These are phyloP conservation scores for Diplosphaera chodatii DNA, from an alignment of 139 green algal genomes.

Conservation along the genomic window DNA sequence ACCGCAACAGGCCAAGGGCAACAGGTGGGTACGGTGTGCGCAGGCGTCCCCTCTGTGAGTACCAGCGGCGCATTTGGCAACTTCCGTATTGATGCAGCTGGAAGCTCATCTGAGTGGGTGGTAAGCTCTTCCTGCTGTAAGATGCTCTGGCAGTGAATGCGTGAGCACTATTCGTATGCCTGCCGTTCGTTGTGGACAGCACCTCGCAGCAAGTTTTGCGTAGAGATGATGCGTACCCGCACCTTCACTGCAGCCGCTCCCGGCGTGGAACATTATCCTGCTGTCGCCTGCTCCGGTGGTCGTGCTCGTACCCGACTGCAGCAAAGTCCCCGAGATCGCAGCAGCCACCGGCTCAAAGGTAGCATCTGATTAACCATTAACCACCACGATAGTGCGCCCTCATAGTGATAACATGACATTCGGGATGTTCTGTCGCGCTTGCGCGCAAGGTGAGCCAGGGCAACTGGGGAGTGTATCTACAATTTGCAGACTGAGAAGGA, in stretches of 20 bases:
- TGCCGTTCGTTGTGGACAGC: too few relatives aligned
- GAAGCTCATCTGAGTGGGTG: conserved; percentile 29
- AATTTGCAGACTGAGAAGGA: conserved; percentile 55
- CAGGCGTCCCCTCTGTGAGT: conserved; percentile 33
- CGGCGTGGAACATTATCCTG: conserved; percentile 59
- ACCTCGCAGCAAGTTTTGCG: too few relatives aligned
- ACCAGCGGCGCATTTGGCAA: conserved; percentile 51
- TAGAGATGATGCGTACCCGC: too few relatives aligned
- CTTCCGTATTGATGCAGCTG: conserved; percentile 32
- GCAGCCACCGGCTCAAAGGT: conserved; percentile 35
- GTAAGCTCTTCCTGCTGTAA: conserved; percentile 18
- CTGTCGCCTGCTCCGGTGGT: conserved; percentile 50
- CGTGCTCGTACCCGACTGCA: conserved; percentile 49
- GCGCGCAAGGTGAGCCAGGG: too few relatives aligned
- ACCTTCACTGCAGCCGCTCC: too few relatives aligned
- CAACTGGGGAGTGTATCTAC: neutral
- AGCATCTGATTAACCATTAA: neutral
- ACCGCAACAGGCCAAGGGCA: too few relatives aligned
- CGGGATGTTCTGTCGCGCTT: too few relatives aligned
- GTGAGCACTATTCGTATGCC: too few relatives aligned
- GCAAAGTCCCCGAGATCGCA: conserved; percentile 26
- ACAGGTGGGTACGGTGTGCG: too few relatives aligned
- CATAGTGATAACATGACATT: too few relatives aligned
- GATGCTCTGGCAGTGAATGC: too few relatives aligned
- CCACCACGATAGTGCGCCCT: too few relatives aligned